phyloP scores from a whole-genome alignment of 176 grass and related monocot genomes.

The Eleusine indica region DNA sequence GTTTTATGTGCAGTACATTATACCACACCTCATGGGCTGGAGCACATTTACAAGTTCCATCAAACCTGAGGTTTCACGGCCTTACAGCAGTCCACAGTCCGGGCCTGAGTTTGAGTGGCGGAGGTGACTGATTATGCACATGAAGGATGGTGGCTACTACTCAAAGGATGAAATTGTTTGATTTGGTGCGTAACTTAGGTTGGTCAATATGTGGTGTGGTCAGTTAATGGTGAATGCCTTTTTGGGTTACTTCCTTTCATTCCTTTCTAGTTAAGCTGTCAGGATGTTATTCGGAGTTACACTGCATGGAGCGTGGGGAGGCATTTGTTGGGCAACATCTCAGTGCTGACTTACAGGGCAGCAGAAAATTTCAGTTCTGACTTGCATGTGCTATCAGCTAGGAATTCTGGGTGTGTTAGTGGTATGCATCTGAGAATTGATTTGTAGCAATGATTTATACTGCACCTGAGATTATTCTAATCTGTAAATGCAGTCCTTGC shows the following conservation, averaged over 20 bases:
- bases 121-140: conserved; percentile 27
- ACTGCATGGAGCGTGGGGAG: neutral
- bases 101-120: conserved; percentile 74
- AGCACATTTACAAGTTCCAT: conserved; percentile 77
- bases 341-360: neutral
- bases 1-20: conserved; percentile 70
- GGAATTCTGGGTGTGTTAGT: neutral
- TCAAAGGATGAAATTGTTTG: conserved; percentile 10
- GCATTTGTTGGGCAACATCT: conserved; percentile 1
- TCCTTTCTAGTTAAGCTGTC: neutral
- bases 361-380: neutral
- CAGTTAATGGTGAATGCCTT: conserved; percentile 9
- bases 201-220: conserved; percentile 3
- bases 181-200: conserved; percentile 20
- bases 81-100: conserved; percentile 48
- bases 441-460: neutral
- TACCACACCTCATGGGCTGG: conserved; percentile 91
- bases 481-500: neutral
- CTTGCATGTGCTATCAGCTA: neutral
- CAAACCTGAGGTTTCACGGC: conserved; percentile 52
- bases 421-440: neutral
- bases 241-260: neutral
- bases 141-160: neutral
- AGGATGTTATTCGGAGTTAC: neutral
- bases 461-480: neutral